A percentile compares a stretch with the other conserved stretches of the same genome.
phyloP scores from a whole-genome alignment of 1,139 yeast genomes.

The Saccharomyces pastorianus region DNA sequence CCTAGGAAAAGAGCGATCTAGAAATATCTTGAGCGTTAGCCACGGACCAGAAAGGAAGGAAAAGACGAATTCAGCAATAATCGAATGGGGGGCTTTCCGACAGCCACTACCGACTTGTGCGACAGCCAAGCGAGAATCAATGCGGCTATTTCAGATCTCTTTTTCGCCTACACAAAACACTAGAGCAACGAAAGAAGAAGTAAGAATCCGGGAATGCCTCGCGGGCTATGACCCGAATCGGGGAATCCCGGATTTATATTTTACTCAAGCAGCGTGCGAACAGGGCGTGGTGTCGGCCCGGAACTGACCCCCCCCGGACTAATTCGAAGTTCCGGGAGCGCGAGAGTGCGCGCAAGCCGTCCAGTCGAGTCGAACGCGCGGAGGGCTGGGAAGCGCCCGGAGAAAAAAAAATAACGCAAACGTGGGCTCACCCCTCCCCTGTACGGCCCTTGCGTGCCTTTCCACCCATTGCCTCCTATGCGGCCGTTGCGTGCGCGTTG shows the following conservation, averaged over 20 bases:
- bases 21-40: not conserved
- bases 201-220: not conserved
- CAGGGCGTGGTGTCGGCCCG: not conserved
- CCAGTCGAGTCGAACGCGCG: no score
- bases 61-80: not conserved
- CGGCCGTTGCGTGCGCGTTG: not conserved
- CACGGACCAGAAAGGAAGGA: not conserved
- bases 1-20: not conserved
- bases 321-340: not conserved
- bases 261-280: not conserved
- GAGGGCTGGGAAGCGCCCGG: not conserved
- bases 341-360: not conserved
- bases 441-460: not conserved
- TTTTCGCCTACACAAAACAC: not conserved
- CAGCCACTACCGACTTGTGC: not conserved
- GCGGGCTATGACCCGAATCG: no score
- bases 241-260: not conserved
- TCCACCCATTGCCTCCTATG: not conserved
- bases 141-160: not conserved
- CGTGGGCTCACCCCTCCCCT: not conserved
- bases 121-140: constrained; percentile 1
- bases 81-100: not conserved
- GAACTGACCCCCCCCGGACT: not conserved
- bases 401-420: not conserved
- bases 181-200: not conserved